Base-by-base conservation (phyloP, 2,329 filamentous ascomycete species). In the Colletotrichum chrysophilum region DNA sequence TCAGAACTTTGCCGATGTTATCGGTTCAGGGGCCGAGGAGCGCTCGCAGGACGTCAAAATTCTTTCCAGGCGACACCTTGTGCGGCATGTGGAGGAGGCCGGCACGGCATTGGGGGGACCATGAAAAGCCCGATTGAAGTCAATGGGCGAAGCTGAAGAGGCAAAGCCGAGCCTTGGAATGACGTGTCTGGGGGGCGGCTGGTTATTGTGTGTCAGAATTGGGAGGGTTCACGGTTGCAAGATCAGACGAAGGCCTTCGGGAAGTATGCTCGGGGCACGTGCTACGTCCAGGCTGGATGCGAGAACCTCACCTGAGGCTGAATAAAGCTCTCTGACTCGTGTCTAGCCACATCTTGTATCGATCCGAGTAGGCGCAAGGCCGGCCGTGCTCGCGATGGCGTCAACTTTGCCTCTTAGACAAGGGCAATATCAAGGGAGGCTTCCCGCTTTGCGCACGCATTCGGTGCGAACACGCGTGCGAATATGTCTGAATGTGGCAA, bases 1-100 rank as follows among this genome's bases (percentile, higher is more conserved):
- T 24, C 38, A 62, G 62, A 62, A 64, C 24, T 75, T 30, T 75
- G 73, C 55, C 56, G 38, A 72, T 75, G 55, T 58, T 60, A 36
- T 48, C 9, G 14, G 36, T 38, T 58, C 48, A 32, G 56, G 34
- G 24, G 43, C 30, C 43, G 34, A 43, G 14, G 28, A 34, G 60
- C 43, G 38, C n/a, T 60, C 28, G 16, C 26, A 21, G 24, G 30
- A 62, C 21, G 36, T 48, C 52, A 24, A 52, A 13, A n/a, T 38
- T 30, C 38, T 18, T 43, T 18, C 56, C 55, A 26, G 73, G 73
- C 62, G 21, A 21, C 12, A 58, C 69, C 69, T 56, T 73, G 56
- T n/a, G 30, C 62, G 64, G 69, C 16, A 68, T 64, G 73, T 67
- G 73, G 55, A 58, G 43, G 55, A 58, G 43, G 26, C 38, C 43